Base-by-base conservation (phyloP, 129 eudicot species). In the Gnaphalium uliginosum region DNA sequence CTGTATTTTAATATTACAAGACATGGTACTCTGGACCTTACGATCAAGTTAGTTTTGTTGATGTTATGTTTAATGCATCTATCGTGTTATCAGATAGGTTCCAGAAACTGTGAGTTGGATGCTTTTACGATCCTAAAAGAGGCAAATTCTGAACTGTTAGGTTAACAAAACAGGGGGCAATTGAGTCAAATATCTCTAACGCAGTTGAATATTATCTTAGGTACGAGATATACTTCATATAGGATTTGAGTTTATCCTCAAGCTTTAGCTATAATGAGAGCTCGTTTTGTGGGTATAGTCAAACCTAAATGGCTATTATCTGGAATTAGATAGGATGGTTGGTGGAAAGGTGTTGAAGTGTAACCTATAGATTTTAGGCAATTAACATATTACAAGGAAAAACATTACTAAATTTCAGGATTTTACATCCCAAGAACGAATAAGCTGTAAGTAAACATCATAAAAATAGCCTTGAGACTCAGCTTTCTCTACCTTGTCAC, bases 1-100 rank as follows among this genome's bases (percentile, higher is more conserved):
- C 53, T 46, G n/a, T 46, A 14, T 46, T 46, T 46, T 14, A 3
- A 14, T 46, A 11, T 13, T 46, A 13, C 18, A 13, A 43, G 14
- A 46, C 53, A 4, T 46, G 53, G n/a, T 46, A n/a, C 53, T 14
- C 53, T 46, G 2, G 53, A 46, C n/a, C 1, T 46, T 46, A 14
- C 97, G 98, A 41, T 90, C 98, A 15, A 90, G 98, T 72, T 94
- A 97, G 67, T 81, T 94, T n/a, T 29, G 89, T 90, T 27, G 96
- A 96, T 68, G 97, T 93, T 17, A 83, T 94, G 43, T 82, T 93
- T 15, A 76, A 88, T 41, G 87, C 18, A 14, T 46, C 5, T 46
- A 46, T 46, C 6, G 1, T 46, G 53, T 46, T 14, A 46, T 11
- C 18, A 46, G 18, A 46, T 46, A 14, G 1, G 48, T 13, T 46